Conservation (phyloP, 2,329 filamentous ascomycete species). For the Apiospora rasikravindrae region DNA sequence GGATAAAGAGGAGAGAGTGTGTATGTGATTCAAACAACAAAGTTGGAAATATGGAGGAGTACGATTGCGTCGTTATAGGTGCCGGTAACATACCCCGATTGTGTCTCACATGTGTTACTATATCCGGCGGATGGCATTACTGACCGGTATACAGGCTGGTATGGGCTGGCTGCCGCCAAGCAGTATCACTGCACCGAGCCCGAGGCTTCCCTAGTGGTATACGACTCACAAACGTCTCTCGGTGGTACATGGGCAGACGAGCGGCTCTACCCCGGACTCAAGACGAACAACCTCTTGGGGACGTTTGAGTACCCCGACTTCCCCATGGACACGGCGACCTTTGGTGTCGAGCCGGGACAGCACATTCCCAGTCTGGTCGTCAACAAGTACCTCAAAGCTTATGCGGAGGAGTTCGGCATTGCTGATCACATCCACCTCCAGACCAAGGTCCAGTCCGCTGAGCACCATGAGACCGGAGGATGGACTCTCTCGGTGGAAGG, state of each 20-base stretch:
- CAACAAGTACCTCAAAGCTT: slow-evolving; percentile 62
- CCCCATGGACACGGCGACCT: slow-evolving; percentile 64
- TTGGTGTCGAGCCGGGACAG: slow-evolving; percentile 52
- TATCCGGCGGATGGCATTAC: neutral
- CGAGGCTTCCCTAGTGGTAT: slow-evolving; percentile 59
- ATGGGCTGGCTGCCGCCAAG: slow-evolving; percentile 65
- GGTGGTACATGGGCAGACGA: slow-evolving; percentile 75
- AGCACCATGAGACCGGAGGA: slow-evolving; percentile 48
- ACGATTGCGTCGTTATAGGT: slow-evolving; percentile 56
- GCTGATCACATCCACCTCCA: slow-evolving; percentile 52
- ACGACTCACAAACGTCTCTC: slow-evolving; percentile 61
- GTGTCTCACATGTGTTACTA: neutral
- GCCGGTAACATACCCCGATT: slow-evolving; percentile 49
- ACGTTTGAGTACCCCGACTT: slow-evolving; percentile 78
- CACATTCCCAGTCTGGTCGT: slow-evolving; percentile 65
- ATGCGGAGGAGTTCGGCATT: slow-evolving; percentile 58
- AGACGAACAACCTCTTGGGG: slow-evolving; percentile 75
- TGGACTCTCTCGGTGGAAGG: slow-evolving; percentile 35
- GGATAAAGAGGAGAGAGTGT: no score
- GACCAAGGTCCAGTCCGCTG: slow-evolving; percentile 53
- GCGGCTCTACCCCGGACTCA: slow-evolving; percentile 71
- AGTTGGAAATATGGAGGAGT: slow-evolving; percentile 45
- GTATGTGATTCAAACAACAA: no score
- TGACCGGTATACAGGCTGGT: slow-evolving; percentile 16
- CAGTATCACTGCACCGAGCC: slow-evolving; percentile 63